Evolutionary conservation across 169 alveolate genomes (phyloP), one percentile per base, ranked within the genome.

Genomic region (Hepatocystis sp.): DNA sequence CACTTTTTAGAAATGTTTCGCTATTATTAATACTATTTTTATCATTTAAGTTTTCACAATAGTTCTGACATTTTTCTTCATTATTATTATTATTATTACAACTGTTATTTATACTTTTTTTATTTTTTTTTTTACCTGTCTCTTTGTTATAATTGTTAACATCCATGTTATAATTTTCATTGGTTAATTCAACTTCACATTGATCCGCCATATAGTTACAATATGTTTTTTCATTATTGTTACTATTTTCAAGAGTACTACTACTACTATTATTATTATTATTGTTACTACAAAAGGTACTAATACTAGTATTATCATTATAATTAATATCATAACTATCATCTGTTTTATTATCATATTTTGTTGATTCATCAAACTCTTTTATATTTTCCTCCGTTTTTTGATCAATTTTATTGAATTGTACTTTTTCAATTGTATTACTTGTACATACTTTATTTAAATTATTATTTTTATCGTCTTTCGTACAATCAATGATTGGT

Each of bases 351-450:
- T n/a, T n/a, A n/a, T n/a, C n/a, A n/a, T n/a, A n/a, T n/a, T n/a
- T n/a, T n/a, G n/a, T n/a, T n/a, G n/a, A n/a, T n/a, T n/a, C n/a
- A n/a, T n/a, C n/a, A n/a, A n/a, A 21, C 19, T 15, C 5, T 3
- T 5, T 17, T 10, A 23, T 21, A 13, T 30, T 51, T 51, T 76
- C 88, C 27, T 76, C 88, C 13, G 76, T 76, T 58, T 76, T 76
- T 49, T 34, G 66, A 76, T 60, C 42, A 25, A 30, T 58, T 21
- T 76, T 64, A 58, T 58, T 76, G 27, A 58, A 4, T 19, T 58
- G 78, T 23, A 76, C 78, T 39, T 42, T 56, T 21, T 76, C 88
- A 58, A 56, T 42, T 11, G 71, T 76, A 23, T 42, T 30, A 47
- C 88, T 52, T 36, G n/a, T 64, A 7, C 21, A 39, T 11, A 21